Base-by-base conservation (phyloP, 2,329 filamentous ascomycete species). In the Venturia effusa region DNA sequence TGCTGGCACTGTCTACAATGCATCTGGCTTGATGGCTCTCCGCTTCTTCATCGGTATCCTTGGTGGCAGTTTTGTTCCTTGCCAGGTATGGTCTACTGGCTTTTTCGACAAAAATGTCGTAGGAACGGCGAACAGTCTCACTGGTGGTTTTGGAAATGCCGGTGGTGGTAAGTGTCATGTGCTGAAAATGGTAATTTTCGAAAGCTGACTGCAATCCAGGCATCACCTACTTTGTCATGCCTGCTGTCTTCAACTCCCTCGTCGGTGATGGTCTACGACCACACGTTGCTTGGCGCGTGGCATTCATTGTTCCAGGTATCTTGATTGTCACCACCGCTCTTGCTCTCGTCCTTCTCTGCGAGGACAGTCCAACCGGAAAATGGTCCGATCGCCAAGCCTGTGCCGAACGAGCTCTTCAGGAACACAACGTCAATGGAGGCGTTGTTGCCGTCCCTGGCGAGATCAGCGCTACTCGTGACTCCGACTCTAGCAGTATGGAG, bases 91-190 rank as follows among this genome's bases (percentile, higher is more conserved):
- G 90, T 90, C 88, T 11, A 96, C 91, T 0, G 90, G 88, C 0
- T 96, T 96, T 80, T 96, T 91, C 73, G 92, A 97, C 77, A 94
- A 92, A 79, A 94, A 92, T 70, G 82, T 96, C 32, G 88, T 96
- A 27, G 92, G 92, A 59, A 92, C 90, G 6, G 90, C 92, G 66
- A 97, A 96, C 72, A 88, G 90, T 3, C 76, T 96, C 19, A 88
- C 91, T 1, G 92, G 87, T 59, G 92, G 92, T 19, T 88, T 90
- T 78, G 92, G 92, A 62, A 96, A 96, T 69, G 84, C 90, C 32
- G 92, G 92, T 65, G 92, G 92, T 67, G 92, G 51, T 57, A 57
- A 57, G 51, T 34, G 11, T 57, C 17, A 17, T 34, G 4, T 4
- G 7, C 15, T n/a, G 2, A 1, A 11, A 34, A n/a, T n/a, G 7